Conservation (phyloP, 306 rosid species). For the Castanea crenata region DNA sequence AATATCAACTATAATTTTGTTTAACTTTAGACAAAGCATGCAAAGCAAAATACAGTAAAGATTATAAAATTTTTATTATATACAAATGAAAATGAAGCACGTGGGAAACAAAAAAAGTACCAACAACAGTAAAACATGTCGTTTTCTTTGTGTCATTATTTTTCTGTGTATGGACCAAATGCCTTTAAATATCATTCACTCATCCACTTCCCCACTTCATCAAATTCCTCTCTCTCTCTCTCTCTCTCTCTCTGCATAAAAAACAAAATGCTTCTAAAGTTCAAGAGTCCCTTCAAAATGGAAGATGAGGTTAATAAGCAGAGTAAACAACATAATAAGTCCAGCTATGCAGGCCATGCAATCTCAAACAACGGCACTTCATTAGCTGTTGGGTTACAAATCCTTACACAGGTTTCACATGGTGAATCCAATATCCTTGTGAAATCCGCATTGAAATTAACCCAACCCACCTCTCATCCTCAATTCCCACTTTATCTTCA, state of each 20-base stretch:
- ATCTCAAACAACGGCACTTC: not conserved
- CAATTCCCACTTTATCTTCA: not conserved
- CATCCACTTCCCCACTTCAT: conserved; percentile 6
- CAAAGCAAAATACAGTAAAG: not conserved
- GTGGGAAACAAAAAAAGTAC: not conserved
- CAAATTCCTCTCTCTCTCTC: not conserved
- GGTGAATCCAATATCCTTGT: conserved; percentile 25
- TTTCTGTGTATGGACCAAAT: not conserved
- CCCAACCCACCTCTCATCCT: conserved; percentile 14
- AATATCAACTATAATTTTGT: too few species aligned
- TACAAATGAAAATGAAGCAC: not conserved
- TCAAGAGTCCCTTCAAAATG: conserved; percentile 21
- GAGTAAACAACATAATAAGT: not conserved
- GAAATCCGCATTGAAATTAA: conserved; percentile 32
- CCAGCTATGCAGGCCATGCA: not conserved
- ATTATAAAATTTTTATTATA: not conserved
- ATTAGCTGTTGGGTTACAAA: conserved; percentile 39
- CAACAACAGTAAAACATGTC: not conserved
- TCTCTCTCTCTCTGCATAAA: not conserved
- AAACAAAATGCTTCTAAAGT: conserved; percentile 7
- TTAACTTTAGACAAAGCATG: not conserved
- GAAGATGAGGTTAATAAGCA: not conserved
- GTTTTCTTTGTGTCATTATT: not conserved
- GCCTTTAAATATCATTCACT: conserved; percentile 15
- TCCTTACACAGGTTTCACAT: conserved; percentile 24